Base-by-base conservation (phyloP, 192 early-diverging fungal genomes). In the Glomus cerebriforme region DNA sequence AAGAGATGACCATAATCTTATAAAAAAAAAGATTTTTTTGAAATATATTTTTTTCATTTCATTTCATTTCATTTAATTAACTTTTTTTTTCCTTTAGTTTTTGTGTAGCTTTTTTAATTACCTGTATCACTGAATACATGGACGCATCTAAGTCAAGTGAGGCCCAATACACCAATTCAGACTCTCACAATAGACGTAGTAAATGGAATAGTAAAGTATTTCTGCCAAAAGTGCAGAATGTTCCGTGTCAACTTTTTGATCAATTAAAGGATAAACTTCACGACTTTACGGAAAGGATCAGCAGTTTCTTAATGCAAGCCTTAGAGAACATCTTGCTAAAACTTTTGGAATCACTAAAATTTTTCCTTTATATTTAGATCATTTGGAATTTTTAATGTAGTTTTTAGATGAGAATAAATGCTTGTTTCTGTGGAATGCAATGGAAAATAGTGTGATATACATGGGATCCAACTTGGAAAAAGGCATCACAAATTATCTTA, bases 301-400 rank as follows among this genome's bases (percentile, higher is more conserved):
- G 24, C 34, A 2, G 65, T 2, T 7, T 66, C 65, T 66, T 29
- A 24, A 35, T 66, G 24, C 26, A 6, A 26, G 19, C 19, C 65
- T 66, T 65, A 65, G 64, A 65, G 24, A 65, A 65, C 2, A 27
- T 34, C 34, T 66, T 32, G 65, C 10, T 32, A 66, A 66, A 27
- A 15, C 34, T 1, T 66, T 66, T 27, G 26, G 27, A 31, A 66
- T 66, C 65, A 24, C n/a, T 12, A 29, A 24, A 66, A 66, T 66
- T 31, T 66, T 66, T 66, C 65, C 65, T 66, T 65, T 65, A 66
- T 66, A 66, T 66, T 64, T 66, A 32, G 65, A 66, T 19, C n/a
- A 1, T 66, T 27, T 9, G 31, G 9, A 66, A 66, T 13, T 66
- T 66, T 27, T 66, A 66, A 66, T 66, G 65, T 26, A 9, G 65